Base-by-base conservation (phyloP, 1,139 yeast genomes). In the Suhomyces chickasaworum region DNA sequence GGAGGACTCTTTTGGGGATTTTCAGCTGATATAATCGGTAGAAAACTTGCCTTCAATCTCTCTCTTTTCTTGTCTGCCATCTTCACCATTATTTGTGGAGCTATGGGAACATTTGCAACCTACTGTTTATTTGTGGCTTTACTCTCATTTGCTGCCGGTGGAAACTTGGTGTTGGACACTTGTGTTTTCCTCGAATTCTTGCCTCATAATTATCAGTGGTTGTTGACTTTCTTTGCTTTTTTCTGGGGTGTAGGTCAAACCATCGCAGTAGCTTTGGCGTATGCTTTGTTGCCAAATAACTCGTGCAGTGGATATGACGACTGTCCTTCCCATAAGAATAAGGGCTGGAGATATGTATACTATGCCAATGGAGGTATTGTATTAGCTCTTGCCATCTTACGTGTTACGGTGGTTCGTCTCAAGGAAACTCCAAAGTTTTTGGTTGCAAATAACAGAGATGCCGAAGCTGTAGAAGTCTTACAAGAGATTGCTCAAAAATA, bases 1-100 rank as follows among this genome's bases (percentile, higher is more conserved):
- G 89, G 89, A 7, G 81, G 84, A 0, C 52, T 79, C 18, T 57
- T 60, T 42, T 60, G 63, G 64, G 62, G 63, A 7, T 53, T 59
- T 36, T 51, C 54, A 29, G 60, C 58, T 13, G 63, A 60, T 37
- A 50, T 59, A 42, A 62, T 65, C 17, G 71, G 70, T 1, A 55
- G 68, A 36, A 58, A 60, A 40, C 40, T 56, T 7, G 65, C 71
- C 10, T 64, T 66, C 46, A 83, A 83, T 55, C 54, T 69, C 9
- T 57, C 68, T 13, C 56, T 66, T 39, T 46, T 66, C 13, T 53
- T 58, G n/a, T 52, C 62, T 22, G 60, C 63, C 9, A 35, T 58
- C 7, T 58, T 62, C 45, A 57, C 63, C 22, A 61, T 66, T 40
- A 44, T 63, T n/a, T 56, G 62, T 1, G 70, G 70, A 5, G 65